Percentiles rank a stretch among this genome's conserved stretches.
These are phyloP conservation scores for Colletotrichum australisinense DNA, from an alignment of 2,329 filamentous ascomycete species.

Conservation along the genomic window DNA sequence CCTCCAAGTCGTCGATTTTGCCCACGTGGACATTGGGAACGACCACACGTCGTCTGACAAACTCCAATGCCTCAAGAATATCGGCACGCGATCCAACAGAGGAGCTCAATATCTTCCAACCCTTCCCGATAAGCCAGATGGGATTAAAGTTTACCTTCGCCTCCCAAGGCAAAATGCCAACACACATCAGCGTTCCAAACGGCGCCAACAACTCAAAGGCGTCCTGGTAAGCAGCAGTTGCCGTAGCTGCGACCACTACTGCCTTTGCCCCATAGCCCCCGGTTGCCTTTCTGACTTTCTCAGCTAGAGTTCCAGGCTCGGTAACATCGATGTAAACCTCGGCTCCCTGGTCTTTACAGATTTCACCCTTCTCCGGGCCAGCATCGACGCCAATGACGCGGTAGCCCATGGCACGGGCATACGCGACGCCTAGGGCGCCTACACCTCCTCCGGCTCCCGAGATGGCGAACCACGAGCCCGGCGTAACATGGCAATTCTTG, in stretches of 20 bases:
- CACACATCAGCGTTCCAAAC: conserved; percentile 53
- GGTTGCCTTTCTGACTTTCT: conserved; percentile 41
- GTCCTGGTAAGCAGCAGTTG: conserved; percentile 46
- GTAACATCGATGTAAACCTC: conserved; percentile 51
- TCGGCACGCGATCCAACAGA: conserved; percentile 51
- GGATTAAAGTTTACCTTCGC: conserved; percentile 45
- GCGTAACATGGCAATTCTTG: conserved; percentile 44
- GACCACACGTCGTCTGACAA: conserved; percentile 43
- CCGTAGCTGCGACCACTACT: conserved; percentile 46
- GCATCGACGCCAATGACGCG: conserved; percentile 52
- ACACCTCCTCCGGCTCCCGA: conserved; percentile 54
- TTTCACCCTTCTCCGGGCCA: conserved; percentile 43
- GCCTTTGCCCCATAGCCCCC: conserved; percentile 40
- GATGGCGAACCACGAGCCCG: conserved; percentile 51
- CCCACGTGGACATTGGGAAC: conserved; percentile 40
- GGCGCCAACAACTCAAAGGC: conserved; percentile 47
- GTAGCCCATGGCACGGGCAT: conserved; percentile 55
- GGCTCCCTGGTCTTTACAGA: conserved; percentile 46
- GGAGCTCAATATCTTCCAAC: conserved; percentile 48
- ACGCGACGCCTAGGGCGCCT: conserved; percentile 51
- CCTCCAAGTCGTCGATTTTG: conserved; percentile 39
- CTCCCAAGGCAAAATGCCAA: conserved; percentile 47
- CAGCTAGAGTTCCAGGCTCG: conserved; percentile 37
- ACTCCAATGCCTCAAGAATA: conserved; percentile 53
- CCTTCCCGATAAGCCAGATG: conserved; percentile 46